These are phyloP conservation scores for Papiliotrema fonsecae DNA, from an alignment of 1,284 basidiomycete genomes.

Conservation along the genomic window DNA sequence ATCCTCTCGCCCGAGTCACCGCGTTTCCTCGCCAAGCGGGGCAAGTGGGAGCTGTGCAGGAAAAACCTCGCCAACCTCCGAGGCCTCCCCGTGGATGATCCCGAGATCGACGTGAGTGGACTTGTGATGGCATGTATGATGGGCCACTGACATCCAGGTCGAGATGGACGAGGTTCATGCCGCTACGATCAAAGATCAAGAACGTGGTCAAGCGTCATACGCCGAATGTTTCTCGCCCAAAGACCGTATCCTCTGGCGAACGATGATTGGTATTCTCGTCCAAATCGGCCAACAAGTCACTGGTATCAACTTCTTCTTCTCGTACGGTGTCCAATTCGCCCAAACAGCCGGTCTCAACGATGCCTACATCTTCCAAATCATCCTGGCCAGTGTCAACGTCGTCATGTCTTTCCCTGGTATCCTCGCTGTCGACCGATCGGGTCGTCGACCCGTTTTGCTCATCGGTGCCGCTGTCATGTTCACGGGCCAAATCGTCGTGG, in stretches of 20 bases:
- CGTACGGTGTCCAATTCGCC: slow-evolving; percentile 46
- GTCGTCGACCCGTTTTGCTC: slow-evolving; percentile 51
- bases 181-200: slow-evolving; percentile 38
- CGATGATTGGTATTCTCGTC: slow-evolving; percentile 43
- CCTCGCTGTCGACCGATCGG: slow-evolving; percentile 47
- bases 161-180: slow-evolving; percentile 46
- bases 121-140: neutral
- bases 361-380: slow-evolving; percentile 50
- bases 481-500: slow-evolving; percentile 50
- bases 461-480: slow-evolving; percentile 49
- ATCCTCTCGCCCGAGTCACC: slow-evolving; percentile 49
- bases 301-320: slow-evolving; percentile 46
- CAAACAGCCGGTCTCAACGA: slow-evolving; percentile 46
- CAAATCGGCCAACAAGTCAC: slow-evolving; percentile 49
- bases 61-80: slow-evolving; percentile 47
- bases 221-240: slow-evolving; percentile 46
- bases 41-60: slow-evolving; percentile 43
- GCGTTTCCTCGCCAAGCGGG: slow-evolving; percentile 47
- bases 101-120: slow-evolving; percentile 30
- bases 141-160: slow-evolving; percentile 9
- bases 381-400: slow-evolving; percentile 49
- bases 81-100: slow-evolving; percentile 39
- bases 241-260: slow-evolving; percentile 48
- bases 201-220: slow-evolving; percentile 40
- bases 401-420: slow-evolving; percentile 46